A percentile compares a stretch with the other conserved stretches of the same genome.
phyloP scores from a whole-genome alignment of 257 asterid genomes.

The Solanum chaucha region DNA sequence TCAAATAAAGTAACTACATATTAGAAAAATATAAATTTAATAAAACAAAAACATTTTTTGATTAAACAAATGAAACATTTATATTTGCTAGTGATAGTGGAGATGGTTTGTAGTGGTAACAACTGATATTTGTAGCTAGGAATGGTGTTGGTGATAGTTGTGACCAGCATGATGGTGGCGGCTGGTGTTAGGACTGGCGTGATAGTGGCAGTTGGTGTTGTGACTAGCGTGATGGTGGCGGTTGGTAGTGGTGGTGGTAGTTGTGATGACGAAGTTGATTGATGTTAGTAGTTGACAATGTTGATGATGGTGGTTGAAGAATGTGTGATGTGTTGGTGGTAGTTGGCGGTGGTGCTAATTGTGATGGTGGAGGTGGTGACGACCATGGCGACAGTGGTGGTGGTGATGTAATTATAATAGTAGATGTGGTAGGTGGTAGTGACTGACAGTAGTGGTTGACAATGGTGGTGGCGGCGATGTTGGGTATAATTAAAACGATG shows the following conservation, averaged over 20 bases:
- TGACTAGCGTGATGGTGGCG: not conserved
- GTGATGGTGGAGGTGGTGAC: not conserved
- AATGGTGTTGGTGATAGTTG: not conserved
- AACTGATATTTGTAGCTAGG: not conserved
- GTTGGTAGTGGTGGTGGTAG: not conserved
- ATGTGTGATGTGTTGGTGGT: not conserved
- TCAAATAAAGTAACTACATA: not conserved
- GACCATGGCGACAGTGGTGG: not conserved
- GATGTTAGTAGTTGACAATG: not conserved
- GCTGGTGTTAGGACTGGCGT: not conserved
- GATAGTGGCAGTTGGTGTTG: not conserved
- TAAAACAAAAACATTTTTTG: not conserved
- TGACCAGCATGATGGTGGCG: not conserved
- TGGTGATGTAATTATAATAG: not conserved
- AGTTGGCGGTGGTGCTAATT: not conserved
- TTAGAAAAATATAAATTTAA: not conserved
- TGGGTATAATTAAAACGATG: not conserved
- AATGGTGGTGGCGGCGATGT: not conserved
- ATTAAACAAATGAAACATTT: not conserved
- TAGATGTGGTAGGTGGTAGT: not conserved
- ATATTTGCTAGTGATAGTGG: not conserved
- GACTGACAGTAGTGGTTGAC: not conserved
- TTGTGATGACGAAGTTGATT: not conserved
- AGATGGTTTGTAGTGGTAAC: not conserved
- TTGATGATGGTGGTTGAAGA: not conserved